These are phyloP conservation scores for Drechslerella stenobrocha DNA, from an alignment of 2,329 filamentous ascomycete genomes.

Conservation along the genomic window DNA sequence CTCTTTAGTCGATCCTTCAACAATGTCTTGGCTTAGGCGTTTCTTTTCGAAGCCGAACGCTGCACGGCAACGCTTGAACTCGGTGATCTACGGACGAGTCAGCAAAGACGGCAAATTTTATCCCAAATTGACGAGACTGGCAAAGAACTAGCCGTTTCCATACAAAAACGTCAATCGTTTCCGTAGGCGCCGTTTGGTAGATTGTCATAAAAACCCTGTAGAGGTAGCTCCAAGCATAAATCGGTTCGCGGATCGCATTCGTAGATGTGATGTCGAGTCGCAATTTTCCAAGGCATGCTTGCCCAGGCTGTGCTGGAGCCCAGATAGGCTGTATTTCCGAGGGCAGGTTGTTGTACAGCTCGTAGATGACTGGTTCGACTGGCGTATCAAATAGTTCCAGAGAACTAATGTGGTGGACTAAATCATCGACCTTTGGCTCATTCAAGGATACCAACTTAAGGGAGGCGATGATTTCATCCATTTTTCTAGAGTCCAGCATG, in stretches of 20 bases:
- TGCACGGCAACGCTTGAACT: no score
- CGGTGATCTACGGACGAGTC: no score
- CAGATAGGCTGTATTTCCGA: background rate
- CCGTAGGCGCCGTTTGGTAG: background rate
- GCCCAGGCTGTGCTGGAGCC: background rate
- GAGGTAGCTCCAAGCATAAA: background rate
- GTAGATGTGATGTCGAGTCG: background rate
- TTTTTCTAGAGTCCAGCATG: background rate
- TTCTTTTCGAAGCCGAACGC: no score
- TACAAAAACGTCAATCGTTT: background rate
- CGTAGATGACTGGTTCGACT: background rate
- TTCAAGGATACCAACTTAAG: background rate
- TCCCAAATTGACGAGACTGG: no score
- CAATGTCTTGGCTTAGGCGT: no score
- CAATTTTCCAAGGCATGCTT: background rate
- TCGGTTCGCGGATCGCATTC: background rate
- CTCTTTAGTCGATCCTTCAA: no score
- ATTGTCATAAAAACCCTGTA: background rate
- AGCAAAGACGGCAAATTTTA: no score
- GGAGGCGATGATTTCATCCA: background rate
- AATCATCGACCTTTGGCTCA: background rate
- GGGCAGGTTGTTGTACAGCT: background rate
- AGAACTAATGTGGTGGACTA: background rate
- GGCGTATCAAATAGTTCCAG: background rate
- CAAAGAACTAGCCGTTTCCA: no score